These are phyloP conservation scores for Lactuca sativa DNA, from an alignment of 129 eudicot genomes.

Conservation along the genomic window DNA sequence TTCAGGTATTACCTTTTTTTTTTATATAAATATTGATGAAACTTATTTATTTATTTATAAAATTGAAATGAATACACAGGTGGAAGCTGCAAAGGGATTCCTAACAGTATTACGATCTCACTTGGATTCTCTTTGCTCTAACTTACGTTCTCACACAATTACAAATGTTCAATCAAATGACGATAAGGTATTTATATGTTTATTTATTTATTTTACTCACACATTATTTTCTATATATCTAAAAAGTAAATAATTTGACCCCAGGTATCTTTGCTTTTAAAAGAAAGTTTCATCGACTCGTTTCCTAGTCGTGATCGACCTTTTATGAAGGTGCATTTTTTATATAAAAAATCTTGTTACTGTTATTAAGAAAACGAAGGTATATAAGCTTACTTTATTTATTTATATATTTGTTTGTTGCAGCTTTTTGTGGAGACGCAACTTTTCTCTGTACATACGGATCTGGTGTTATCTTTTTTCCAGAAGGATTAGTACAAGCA, in stretches of 20 bases:
- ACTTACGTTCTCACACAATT: conserved; percentile 94
- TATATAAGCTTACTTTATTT: conserved; percentile 19
- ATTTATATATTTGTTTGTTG: conserved; percentile 18
- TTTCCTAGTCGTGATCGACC: conserved; percentile 87
- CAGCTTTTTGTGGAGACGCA: conserved; percentile 94
- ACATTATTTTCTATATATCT: conserved; percentile 1
- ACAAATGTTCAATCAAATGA: conserved; percentile 97
- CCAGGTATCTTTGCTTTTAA: conserved; percentile 90
- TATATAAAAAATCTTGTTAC: neutral
- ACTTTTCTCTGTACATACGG: conserved; percentile 98
- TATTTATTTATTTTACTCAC: conserved; percentile 1
- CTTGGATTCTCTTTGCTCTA: conserved; percentile 81
- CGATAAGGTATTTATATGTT: conserved; percentile 69
- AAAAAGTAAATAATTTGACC: neutral
- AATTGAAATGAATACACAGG: conserved; percentile 34
- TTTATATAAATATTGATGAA: neutral
- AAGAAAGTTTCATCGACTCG: conserved; percentile 97
- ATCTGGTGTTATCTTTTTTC: conserved; percentile 86
- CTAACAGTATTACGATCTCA: conserved; percentile 65
- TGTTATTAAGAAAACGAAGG: neutral
- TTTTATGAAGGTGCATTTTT: conserved; percentile 70
- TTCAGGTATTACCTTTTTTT: conserved; percentile 55
- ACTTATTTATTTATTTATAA: too few species aligned
- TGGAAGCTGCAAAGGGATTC: conserved; percentile 88
- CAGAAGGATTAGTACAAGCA: conserved; percentile 74